Percentiles rank a stretch among this genome's conserved stretches.
These are phyloP conservation scores for Gloeopeniophorella convolvens DNA, from an alignment of 768 basidiomycete genomes.

Conservation along the genomic window DNA sequence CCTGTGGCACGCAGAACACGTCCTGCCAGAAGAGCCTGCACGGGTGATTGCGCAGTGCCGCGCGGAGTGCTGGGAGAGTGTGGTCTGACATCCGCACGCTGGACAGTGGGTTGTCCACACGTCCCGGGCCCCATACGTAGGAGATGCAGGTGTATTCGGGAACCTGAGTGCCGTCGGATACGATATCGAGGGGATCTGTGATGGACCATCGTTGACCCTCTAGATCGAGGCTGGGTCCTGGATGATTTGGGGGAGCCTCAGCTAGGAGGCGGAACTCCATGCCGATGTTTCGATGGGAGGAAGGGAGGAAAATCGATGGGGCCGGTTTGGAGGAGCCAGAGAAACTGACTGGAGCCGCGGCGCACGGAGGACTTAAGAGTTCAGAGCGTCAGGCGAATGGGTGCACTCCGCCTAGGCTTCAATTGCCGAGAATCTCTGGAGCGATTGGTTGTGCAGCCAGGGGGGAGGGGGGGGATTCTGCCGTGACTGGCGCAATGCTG, in stretches of 20 bases:
- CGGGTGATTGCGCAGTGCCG: constrained; percentile 9
- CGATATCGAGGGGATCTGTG: constrained; percentile 15
- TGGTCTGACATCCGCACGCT: constrained; percentile 18
- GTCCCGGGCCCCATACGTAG: constrained; percentile 22
- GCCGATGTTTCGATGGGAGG: constrained; percentile 5
- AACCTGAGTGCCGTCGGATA: background rate
- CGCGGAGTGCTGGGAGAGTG: constrained; percentile 15
- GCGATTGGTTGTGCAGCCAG: too few species aligned
- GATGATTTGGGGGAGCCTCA: background rate
- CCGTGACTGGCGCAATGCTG: too few species aligned
- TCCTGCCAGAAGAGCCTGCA: constrained; percentile 16
- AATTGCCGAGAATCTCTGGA: too few species aligned
- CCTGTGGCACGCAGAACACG: constrained; percentile 19
- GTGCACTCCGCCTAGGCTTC: too few species aligned
- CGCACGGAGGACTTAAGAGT: too few species aligned
- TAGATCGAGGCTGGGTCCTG: background rate
- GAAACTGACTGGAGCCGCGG: too few species aligned
- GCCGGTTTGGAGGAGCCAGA: background rate
- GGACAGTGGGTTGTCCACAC: constrained; percentile 13
- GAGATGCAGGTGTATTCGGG: constrained; percentile 20
- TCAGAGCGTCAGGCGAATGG: too few species aligned
- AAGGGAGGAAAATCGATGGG: background rate
- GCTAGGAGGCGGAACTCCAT: constrained; percentile 21
- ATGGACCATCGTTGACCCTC: constrained; percentile 15
- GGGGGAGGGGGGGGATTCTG: too few species aligned